A percentile compares a stretch with the other conserved stretches of the same genome.
Evolutionary conservation across 2,329 filamentous ascomycete species (phyloP).

Genomic region (Pezicula radicicola): DNA sequence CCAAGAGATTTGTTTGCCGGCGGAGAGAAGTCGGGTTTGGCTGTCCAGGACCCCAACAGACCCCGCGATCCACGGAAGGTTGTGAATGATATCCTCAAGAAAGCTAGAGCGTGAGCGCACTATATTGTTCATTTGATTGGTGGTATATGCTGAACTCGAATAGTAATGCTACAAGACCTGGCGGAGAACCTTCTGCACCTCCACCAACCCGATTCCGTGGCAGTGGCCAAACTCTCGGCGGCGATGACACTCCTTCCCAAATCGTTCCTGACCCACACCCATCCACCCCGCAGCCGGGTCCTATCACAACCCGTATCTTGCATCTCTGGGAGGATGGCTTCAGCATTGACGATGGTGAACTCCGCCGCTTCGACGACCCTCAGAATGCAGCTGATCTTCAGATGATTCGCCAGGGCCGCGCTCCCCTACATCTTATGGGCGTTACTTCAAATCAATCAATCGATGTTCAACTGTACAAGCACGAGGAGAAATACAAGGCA

Average conservation of each 20-base stretch:
- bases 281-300: conserved; percentile 22
- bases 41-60: conserved; percentile 57
- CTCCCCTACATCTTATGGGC: conserved; percentile 75
- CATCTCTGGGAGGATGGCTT: conserved; percentile 85
- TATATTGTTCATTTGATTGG: background rate
- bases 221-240: conserved; percentile 72
- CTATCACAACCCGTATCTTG: conserved; percentile 61
- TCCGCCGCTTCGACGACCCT: conserved; percentile 77
- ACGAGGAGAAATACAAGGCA: conserved; percentile 69
- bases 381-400: conserved; percentile 67
- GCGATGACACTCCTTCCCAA: conserved; percentile 70
- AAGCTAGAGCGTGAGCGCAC: conserved; percentile 53
- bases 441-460: conserved; percentile 72
- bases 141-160: conserved; percentile 6
- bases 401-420: conserved; percentile 74
- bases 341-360: conserved; percentile 77
- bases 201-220: conserved; percentile 60
- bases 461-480: conserved; percentile 71
- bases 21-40: conserved; percentile 77
- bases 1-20: conserved; percentile 74
- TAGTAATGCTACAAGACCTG: conserved; percentile 60
- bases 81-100: conserved; percentile 61
- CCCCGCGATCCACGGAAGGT: conserved; percentile 50
- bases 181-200: conserved; percentile 46
- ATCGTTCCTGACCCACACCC: conserved; percentile 59